Conservation (phyloP, 768 basidiomycete genomes). For the Suillus decipiens region DNA sequence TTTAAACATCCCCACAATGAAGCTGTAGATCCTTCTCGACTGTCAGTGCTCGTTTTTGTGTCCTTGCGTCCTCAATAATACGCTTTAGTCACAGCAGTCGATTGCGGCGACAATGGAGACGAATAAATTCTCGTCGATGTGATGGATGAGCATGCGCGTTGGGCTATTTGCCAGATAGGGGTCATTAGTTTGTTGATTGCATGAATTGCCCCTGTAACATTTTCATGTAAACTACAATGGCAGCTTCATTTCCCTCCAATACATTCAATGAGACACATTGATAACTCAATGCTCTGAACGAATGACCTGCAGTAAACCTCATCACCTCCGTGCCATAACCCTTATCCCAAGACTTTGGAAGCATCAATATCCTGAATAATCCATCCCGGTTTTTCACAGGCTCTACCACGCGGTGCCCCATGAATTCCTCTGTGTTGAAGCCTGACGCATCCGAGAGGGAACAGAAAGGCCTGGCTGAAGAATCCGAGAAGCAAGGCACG, state of each 20-base stretch:
- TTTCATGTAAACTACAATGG: conserved; percentile 30
- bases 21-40: too few relatives aligned
- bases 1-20: too few relatives aligned
- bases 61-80: too few relatives aligned
- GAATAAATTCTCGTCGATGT: neutral
- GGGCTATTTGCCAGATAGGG: neutral
- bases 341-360: conserved; percentile 23
- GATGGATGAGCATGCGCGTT: neutral
- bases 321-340: conserved; percentile 24
- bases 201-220: conserved; percentile 27
- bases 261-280: conserved; percentile 33
- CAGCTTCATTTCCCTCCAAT: conserved; percentile 18
- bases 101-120: neutral
- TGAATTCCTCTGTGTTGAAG: too few relatives aligned
- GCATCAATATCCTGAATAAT: too few relatives aligned
- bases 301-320: conserved; percentile 21
- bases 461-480: too few relatives aligned
- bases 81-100: neutral
- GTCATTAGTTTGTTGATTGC: neutral
- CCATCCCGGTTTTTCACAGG: neutral
- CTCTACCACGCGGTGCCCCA: too few relatives aligned
- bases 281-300: conserved; percentile 25
- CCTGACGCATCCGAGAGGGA: too few relatives aligned
- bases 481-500: too few relatives aligned
- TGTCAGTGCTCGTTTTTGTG: too few relatives aligned